Evolutionary conservation across 2,329 filamentous ascomycete genomes (phyloP).

Genomic region (Arthrobotrys musiformis): DNA sequence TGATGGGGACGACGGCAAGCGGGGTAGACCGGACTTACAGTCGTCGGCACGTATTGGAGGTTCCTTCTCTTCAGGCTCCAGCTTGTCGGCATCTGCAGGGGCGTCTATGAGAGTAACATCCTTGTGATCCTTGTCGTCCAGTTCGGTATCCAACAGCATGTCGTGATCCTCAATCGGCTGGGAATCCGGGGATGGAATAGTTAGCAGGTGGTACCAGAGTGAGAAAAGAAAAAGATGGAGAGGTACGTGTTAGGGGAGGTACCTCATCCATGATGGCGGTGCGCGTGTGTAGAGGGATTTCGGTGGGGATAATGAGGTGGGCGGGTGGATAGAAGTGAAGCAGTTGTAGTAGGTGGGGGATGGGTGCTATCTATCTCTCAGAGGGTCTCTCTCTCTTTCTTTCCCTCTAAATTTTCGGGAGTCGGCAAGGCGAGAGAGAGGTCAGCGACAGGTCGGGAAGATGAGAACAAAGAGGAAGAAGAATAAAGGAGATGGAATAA

Average conservation of each 20-base stretch:
- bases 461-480: background rate
- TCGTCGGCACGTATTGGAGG: slow-evolving; percentile 70
- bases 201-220: background rate
- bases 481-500: background rate
- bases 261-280: slow-evolving; percentile 51
- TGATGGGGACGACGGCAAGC: background rate
- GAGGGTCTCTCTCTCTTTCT: background rate
- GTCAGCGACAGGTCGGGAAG: background rate
- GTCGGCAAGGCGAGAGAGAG: background rate
- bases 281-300: slow-evolving; percentile 16
- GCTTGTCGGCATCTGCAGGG: slow-evolving; percentile 69
- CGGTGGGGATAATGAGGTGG: background rate
- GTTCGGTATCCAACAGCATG: slow-evolving; percentile 70
- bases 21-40: slow-evolving; percentile 62
- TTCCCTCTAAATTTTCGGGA: slow-evolving; percentile 9
- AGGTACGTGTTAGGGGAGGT: background rate
- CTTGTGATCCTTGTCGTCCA: slow-evolving; percentile 72
- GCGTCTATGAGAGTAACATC: slow-evolving; percentile 71
- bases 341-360: slow-evolving; percentile 12
- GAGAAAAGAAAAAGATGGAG: background rate
- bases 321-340: background rate
- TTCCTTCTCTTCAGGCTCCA: slow-evolving; percentile 68
- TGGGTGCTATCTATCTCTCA: background rate
- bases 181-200: background rate
- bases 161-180: slow-evolving; percentile 49